phyloP scores from a whole-genome alignment of 73 alveolate genomes.

The Breviolum minutum region DNA sequence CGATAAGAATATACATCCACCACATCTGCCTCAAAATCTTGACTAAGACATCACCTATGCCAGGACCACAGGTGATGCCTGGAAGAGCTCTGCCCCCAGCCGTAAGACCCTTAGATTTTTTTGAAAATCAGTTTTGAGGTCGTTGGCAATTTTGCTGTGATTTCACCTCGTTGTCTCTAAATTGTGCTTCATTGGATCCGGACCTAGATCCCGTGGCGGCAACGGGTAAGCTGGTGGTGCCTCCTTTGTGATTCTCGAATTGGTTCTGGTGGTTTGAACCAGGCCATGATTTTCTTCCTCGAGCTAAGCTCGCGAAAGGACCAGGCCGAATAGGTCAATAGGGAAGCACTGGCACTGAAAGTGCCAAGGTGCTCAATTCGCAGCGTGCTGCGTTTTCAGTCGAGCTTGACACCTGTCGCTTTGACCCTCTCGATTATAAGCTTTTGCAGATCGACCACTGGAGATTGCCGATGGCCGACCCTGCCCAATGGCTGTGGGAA shows the following conservation, averaged over 20 bases:
- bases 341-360: slow-evolving; percentile 28
- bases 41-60: neutral
- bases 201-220: neutral
- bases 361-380: neutral
- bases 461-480: too few relatives aligned
- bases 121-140: neutral
- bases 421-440: too few relatives aligned
- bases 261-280: slow-evolving; percentile 18
- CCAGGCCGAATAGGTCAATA: neutral
- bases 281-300: neutral
- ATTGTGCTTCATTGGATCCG: neutral
- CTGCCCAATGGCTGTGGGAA: too few relatives aligned
- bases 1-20: too few relatives aligned
- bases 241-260: too few relatives aligned
- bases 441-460: too few relatives aligned
- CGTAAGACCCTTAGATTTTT: too few relatives aligned
- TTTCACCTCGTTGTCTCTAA: too few relatives aligned
- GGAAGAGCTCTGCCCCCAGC: neutral
- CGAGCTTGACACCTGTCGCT: too few relatives aligned
- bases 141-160: too few relatives aligned
- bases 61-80: slow-evolving; percentile 43
- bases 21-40: too few relatives aligned
- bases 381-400: neutral
- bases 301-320: neutral
- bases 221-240: slow-evolving; percentile 32